Base-by-base conservation (phyloP, 495 filamentous ascomycete species). In the Bacidia rubella region DNA sequence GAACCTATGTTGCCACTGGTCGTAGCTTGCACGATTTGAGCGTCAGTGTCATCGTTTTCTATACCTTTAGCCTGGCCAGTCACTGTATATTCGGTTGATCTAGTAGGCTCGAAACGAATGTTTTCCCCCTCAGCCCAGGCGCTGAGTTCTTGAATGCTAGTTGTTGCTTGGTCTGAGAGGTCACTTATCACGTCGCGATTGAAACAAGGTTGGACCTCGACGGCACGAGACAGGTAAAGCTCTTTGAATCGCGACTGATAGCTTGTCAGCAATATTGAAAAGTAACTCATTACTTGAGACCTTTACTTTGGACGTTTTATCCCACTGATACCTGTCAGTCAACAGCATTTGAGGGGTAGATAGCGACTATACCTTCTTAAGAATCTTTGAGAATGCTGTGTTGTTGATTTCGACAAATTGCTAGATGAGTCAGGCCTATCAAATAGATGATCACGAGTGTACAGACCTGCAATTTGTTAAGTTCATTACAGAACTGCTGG, bases 321-420 rank as follows among this genome's bases (percentile, higher is more conserved):
- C 92, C 92, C 92, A 98, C 79, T 81, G 66, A 23, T 47, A 22
- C 49, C 23, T 38, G 42, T 56, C 57, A 55, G 66, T 51, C n/a
- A 52, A 50, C 21, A 35, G 48, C 52, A 43, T 23, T 17, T 23
- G 24, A 21, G n/a, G 49, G 22, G 46, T 41, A 53, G 38, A 21
- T 35, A 17, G 38, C 48, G 25, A 39, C 60, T 66, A 49, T 62
- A 83, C 80, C 78, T 98, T 98, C 72, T 98, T 98, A 48, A 98
- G 74, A 42, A 98, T 98, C 66, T 98, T 98, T 20, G 92, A 95
- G 66, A 95, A 93, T 22, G 89, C 92, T 11, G 86, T 94, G 59
- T 90, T 90, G 67, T 97, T 98, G 61, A 96, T 85, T 62, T 96
- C 90, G 47, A 98, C 87, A 63, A 97, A 98, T 75, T 97, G 92